Evolutionary conservation across 345 rosid species (phyloP).

Genomic region (Euclidium syriacum): DNA sequence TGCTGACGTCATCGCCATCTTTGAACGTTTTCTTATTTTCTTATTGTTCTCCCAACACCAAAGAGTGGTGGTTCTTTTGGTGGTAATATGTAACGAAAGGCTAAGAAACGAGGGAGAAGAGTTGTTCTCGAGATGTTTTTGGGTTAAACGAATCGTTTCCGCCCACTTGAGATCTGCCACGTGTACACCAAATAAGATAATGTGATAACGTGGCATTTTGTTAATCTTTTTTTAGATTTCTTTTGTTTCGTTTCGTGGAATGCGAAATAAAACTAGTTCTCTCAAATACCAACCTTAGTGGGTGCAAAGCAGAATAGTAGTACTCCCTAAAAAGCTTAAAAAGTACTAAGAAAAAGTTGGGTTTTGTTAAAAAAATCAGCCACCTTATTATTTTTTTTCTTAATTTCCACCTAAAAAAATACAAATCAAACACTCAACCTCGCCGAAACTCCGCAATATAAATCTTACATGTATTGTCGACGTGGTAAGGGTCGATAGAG

Average conservation of each 20-base stretch:
- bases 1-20: conserved; percentile 57
- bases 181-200: conserved; percentile 44
- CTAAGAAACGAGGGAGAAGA: conserved; percentile 16
- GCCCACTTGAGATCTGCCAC: conserved; percentile 64
- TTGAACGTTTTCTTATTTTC: background rate
- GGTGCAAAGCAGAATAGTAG: too few relatives aligned
- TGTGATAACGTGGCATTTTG: conserved; percentile 23
- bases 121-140: conserved; percentile 13
- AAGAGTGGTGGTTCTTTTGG: conserved; percentile 9
- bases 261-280: background rate
- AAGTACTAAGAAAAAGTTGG: too few relatives aligned
- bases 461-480: too few relatives aligned
- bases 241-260: background rate
- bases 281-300: too few relatives aligned
- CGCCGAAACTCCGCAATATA: too few relatives aligned
- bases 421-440: too few relatives aligned
- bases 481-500: too few relatives aligned
- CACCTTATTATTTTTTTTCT: too few relatives aligned
- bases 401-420: too few relatives aligned
- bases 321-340: too few relatives aligned
- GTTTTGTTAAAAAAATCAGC: too few relatives aligned
- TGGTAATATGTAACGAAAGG: conserved; percentile 9
- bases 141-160: conserved; percentile 40
- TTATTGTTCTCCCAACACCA: conserved; percentile 7
- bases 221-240: background rate